phyloP scores from a whole-genome alignment of 2,329 filamentous ascomycete genomes.

The Lasiodiplodia citricola region DNA sequence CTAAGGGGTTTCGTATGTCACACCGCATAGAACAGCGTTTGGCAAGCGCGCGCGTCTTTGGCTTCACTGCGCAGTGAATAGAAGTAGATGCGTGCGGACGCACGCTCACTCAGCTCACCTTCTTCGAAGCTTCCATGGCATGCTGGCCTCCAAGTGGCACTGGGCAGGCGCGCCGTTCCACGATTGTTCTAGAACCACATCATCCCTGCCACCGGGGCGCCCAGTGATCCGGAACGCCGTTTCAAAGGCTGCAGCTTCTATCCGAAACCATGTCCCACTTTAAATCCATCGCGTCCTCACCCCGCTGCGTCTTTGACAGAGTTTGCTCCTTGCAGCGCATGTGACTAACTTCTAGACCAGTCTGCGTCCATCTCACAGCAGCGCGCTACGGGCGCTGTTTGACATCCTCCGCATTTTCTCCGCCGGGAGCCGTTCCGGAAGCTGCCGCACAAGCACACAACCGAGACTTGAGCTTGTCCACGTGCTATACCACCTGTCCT shows the following conservation, averaged over 20 bases:
- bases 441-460: too few species aligned
- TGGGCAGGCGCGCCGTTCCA: neutral
- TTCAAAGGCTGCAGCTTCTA: constrained; percentile 13
- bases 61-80: neutral
- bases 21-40: neutral
- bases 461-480: neutral
- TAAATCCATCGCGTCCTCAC: constrained; percentile 5
- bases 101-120: neutral
- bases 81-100: neutral
- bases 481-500: neutral
- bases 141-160: constrained; percentile 4
- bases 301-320: neutral
- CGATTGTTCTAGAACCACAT: constrained; percentile 15
- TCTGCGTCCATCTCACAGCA: neutral
- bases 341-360: neutral
- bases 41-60: neutral
- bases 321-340: neutral
- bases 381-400: neutral
- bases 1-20: neutral
- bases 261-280: constrained; percentile 23
- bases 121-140: neutral
- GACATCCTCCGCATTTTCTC: neutral
- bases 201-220: constrained; percentile 10
- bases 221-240: constrained; percentile 14
- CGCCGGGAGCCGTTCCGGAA: neutral